Percentiles rank a stretch among this genome's conserved stretches.
phyloP scores from a whole-genome alignment of 208 protist genomes.

The Trypanosoma scelopori region DNA sequence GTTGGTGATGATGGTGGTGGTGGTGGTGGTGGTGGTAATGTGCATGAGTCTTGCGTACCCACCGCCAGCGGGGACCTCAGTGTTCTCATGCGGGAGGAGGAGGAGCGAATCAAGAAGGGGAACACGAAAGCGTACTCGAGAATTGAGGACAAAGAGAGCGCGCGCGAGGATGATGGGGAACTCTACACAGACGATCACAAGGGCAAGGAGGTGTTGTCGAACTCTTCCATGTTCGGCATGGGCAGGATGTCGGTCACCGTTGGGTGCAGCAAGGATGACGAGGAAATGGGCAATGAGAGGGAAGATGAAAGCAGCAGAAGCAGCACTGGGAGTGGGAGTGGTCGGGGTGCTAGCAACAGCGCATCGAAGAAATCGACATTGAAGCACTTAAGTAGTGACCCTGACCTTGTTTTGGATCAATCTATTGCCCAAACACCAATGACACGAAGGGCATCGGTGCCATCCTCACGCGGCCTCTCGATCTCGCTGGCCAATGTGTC shows the following conservation, averaged over 20 bases:
- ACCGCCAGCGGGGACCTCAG: slow-evolving; percentile 74
- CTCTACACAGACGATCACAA: background rate
- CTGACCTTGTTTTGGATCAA: background rate
- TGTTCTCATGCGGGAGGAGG: slow-evolving; percentile 55
- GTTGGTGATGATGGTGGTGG: background rate
- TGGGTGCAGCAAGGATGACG: background rate
- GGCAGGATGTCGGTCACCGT: background rate
- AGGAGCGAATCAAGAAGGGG: slow-evolving; percentile 31
- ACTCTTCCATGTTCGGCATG: slow-evolving; percentile 11
- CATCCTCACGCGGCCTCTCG: background rate
- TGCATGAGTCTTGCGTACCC: slow-evolving; percentile 39
- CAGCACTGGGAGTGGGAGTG: background rate
- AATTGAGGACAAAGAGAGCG: background rate
- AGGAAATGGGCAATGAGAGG: background rate
- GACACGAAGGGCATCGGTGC: background rate
- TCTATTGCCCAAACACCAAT: background rate
- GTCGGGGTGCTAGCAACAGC: background rate
- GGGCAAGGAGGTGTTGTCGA: slow-evolving; percentile 10
- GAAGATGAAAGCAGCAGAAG: background rate
- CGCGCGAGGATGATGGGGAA: background rate
- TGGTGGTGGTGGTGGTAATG: slow-evolving; percentile 7
- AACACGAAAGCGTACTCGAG: background rate
- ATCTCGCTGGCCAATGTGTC: slow-evolving; percentile 60
- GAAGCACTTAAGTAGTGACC: background rate
- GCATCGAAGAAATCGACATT: background rate